Evolutionary conservation across 176 grass and related monocot genomes (phyloP).

Genomic region (Tillandsia fasciculata): DNA sequence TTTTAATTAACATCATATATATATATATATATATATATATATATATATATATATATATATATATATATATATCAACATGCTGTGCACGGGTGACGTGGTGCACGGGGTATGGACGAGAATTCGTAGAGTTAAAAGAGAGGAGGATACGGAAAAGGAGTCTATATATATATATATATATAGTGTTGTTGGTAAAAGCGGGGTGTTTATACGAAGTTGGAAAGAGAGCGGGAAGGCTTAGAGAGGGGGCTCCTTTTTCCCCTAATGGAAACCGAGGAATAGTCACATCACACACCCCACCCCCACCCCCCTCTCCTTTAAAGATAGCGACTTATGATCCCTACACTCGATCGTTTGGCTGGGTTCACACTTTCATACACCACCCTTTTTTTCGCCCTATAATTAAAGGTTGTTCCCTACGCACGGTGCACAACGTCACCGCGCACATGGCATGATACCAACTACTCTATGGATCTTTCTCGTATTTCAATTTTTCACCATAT

Average conservation of each 20-base stretch:
- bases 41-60: no score
- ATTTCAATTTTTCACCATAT: neutral
- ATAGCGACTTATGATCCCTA: conserved; percentile 42
- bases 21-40: no score
- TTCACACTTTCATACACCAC: neutral
- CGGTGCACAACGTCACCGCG: no score
- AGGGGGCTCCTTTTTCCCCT: conserved; percentile 43
- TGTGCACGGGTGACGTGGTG: no score
- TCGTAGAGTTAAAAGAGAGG: neutral
- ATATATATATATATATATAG: neutral
- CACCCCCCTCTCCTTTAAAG: conserved; percentile 20
- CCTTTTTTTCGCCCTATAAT: neutral
- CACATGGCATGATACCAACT: no score
- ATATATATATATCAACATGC: no score
- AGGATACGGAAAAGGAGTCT: neutral
- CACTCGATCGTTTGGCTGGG: neutral
- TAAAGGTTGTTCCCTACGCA: no score
- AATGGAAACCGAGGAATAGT: conserved; percentile 88
- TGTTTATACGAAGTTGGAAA: conserved; percentile 38
- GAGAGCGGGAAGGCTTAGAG: conserved; percentile 15
- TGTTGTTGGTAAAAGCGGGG: conserved; percentile 8
- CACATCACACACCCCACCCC: conserved; percentile 52
- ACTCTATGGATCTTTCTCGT: neutral
- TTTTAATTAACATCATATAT: no score
- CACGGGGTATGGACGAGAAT: neutral